These are phyloP conservation scores for Solanum chmielewskii DNA, from an alignment of 257 asterid species.

Conservation along the genomic window DNA sequence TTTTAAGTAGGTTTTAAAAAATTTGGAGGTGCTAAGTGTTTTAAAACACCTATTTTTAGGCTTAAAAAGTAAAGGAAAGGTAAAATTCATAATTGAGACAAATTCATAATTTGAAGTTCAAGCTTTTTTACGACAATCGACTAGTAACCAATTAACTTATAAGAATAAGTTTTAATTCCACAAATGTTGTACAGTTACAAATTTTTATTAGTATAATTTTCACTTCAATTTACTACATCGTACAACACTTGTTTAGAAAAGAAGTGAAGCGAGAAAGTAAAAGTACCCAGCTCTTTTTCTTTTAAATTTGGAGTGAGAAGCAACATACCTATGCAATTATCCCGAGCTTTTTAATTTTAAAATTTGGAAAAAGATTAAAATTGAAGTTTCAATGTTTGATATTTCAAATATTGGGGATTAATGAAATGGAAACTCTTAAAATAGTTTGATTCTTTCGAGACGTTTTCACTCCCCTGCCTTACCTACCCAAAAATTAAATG, in stretches of 20 bases:
- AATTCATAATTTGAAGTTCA: neutral
- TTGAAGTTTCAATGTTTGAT: neutral
- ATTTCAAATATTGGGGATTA: neutral
- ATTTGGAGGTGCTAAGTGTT: too few species aligned
- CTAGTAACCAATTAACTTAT: neutral
- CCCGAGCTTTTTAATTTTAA: neutral
- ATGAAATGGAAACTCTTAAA: neutral
- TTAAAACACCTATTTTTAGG: too few species aligned
- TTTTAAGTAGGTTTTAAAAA: too few species aligned
- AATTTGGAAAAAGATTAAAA: neutral
- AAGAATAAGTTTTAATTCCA: neutral
- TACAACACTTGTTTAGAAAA: neutral
- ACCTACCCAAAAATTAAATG: neutral
- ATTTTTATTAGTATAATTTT: neutral
- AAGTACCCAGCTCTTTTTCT: neutral
- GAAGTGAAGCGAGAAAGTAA: neutral
- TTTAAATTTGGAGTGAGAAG: too few species aligned
- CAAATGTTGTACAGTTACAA: neutral
- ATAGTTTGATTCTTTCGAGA: too few species aligned
- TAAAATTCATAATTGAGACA: neutral
- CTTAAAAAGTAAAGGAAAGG: neutral
- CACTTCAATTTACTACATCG: neutral
- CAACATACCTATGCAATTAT: too few species aligned
- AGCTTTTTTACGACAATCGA: neutral
- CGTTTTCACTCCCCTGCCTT: too few species aligned